Conservation (phyloP, 2,329 filamentous ascomycete genomes). For the Lasiodiplodia sp. region DNA sequence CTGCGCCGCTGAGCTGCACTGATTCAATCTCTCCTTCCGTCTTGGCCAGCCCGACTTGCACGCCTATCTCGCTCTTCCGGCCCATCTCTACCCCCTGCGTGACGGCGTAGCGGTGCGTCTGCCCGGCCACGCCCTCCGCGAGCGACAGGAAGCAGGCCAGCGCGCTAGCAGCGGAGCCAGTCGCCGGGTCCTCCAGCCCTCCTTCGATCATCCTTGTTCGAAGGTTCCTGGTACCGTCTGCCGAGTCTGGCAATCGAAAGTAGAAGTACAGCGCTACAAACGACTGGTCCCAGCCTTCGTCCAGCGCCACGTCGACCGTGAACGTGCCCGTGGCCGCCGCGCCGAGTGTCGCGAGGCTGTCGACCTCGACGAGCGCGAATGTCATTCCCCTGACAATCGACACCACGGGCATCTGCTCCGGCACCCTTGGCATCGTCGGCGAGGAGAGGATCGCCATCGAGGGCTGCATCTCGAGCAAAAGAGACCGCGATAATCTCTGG, state of each 20-base stretch:
- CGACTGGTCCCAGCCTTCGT: conserved; percentile 60
- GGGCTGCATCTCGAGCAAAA: conserved; percentile 45
- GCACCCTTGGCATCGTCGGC: conserved; percentile 24
- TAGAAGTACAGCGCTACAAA: conserved; percentile 68
- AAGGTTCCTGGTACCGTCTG: conserved; percentile 46
- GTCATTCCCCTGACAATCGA: conserved; percentile 75
- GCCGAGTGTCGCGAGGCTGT: conserved; percentile 65
- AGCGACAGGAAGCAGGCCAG: conserved; percentile 55
- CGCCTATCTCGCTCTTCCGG: conserved; percentile 56
- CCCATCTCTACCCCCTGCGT: conserved; percentile 62
- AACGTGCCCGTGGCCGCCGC: conserved; percentile 46
- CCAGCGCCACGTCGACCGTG: conserved; percentile 46
- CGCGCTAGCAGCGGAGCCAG: conserved; percentile 59
- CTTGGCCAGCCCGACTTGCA: conserved; percentile 53
- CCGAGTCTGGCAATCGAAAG: conserved; percentile 50
- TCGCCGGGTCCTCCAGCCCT: conserved; percentile 58
- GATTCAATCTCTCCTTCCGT: conserved; percentile 45
- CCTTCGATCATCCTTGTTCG: conserved; percentile 68
- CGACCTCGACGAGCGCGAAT: conserved; percentile 71
- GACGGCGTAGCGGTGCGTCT: conserved; percentile 50
- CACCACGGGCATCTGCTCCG: conserved; percentile 44
- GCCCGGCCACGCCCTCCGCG: conserved; percentile 44
- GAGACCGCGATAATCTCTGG: conserved; percentile 34
- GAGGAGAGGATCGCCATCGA: conserved; percentile 36
- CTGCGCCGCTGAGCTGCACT: conserved; percentile 53